phyloP scores from a whole-genome alignment of 306 rosid genomes.

The Dalbergia oliveri region DNA sequence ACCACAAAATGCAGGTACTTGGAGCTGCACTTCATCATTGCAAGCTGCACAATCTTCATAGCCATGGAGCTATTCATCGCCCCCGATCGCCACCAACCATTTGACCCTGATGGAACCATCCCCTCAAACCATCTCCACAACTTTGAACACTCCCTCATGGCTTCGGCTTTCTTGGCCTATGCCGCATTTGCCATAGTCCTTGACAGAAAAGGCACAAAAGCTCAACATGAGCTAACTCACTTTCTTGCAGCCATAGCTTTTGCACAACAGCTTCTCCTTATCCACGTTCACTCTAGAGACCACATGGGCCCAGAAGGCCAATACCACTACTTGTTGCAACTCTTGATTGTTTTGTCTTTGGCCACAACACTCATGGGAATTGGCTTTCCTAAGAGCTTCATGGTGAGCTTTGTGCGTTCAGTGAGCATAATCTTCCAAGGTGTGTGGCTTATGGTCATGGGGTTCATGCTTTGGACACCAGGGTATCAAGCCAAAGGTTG shows the following conservation, averaged over 20 bases:
- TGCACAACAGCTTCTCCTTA: conserved; percentile 70
- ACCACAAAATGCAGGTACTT: conserved; percentile 55
- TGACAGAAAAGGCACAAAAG: conserved; percentile 50
- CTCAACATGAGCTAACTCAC: conserved; percentile 57
- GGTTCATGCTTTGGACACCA: conserved; percentile 77
- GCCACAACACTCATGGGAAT: conserved; percentile 68
- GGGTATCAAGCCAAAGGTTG: conserved; percentile 68
- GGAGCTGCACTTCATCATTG: conserved; percentile 72
- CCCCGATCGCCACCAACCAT: conserved; percentile 71
- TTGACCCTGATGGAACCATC: conserved; percentile 78
- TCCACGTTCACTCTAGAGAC: conserved; percentile 77
- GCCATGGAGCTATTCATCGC: conserved; percentile 81
- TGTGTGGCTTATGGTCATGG: conserved; percentile 75
- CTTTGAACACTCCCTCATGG: conserved; percentile 84
- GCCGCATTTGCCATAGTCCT: conserved; percentile 60
- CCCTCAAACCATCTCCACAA: conserved; percentile 83
- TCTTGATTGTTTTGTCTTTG: conserved; percentile 57
- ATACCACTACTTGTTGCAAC: conserved; percentile 75
- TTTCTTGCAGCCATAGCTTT: conserved; percentile 69
- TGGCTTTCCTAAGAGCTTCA: conserved; percentile 62
- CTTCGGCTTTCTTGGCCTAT: conserved; percentile 61
- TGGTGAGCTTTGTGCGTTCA: conserved; percentile 72
- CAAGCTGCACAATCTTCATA: conserved; percentile 56
- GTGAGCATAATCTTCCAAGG: conserved; percentile 73
- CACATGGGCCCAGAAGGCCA: conserved; percentile 85